Conservation (phyloP, 768 basidiomycete genomes). For the Cyclocybe aegerita region DNA sequence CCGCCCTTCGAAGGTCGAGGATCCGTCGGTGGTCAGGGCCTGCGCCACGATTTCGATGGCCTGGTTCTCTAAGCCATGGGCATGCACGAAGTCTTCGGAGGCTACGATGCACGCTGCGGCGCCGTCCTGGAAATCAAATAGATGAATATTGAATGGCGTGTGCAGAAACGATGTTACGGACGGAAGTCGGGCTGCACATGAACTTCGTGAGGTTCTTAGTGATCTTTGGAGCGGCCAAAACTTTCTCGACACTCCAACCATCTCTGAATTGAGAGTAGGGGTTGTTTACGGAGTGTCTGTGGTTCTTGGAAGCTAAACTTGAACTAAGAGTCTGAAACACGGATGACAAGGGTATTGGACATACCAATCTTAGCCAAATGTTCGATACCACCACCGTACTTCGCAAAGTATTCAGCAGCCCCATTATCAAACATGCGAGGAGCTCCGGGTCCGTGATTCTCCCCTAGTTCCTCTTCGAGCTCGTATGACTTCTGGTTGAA, state of each 20-base stretch:
- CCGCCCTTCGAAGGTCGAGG: slow-evolving; percentile 59
- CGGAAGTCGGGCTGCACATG: slow-evolving; percentile 88
- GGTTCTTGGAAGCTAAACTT: slow-evolving; percentile 73
- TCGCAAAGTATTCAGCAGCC: slow-evolving; percentile 74
- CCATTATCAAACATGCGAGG: slow-evolving; percentile 78
- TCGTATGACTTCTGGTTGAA: slow-evolving; percentile 43
- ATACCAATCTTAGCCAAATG: slow-evolving; percentile 78
- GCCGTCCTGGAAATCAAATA: slow-evolving; percentile 49
- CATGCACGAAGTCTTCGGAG: slow-evolving; percentile 75
- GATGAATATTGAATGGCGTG: background rate
- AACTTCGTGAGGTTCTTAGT: slow-evolving; percentile 74
- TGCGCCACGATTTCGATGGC: slow-evolving; percentile 80
- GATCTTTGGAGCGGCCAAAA: slow-evolving; percentile 65
- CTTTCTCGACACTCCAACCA: slow-evolving; percentile 73
- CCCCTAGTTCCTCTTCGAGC: slow-evolving; percentile 52
- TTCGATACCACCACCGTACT: slow-evolving; percentile 64
- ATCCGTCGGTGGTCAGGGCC: slow-evolving; percentile 64
- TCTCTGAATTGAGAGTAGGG: slow-evolving; percentile 85
- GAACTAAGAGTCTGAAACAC: background rate
- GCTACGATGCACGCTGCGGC: slow-evolving; percentile 77
- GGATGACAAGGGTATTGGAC: slow-evolving; percentile 8
- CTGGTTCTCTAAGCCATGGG: slow-evolving; percentile 76
- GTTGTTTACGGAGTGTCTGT: slow-evolving; percentile 78
- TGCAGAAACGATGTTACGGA: slow-evolving; percentile 22
- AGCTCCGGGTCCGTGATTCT: slow-evolving; percentile 68